Evolutionary conservation across 116 monocot genomes (phyloP).

Genomic region (Phalaenopsis hybrid): DNA sequence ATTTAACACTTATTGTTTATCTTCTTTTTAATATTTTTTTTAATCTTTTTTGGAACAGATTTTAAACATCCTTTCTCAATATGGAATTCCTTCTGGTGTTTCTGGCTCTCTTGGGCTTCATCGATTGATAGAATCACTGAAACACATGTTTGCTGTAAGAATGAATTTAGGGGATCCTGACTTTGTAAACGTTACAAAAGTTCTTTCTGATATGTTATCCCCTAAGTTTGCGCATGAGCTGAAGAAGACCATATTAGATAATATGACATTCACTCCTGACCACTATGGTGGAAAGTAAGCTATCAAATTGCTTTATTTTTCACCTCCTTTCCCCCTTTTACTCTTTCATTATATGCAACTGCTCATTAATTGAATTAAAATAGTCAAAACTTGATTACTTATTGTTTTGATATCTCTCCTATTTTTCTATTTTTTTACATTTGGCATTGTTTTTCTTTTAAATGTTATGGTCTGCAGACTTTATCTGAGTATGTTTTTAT

Average conservation of each 20-base stretch:
- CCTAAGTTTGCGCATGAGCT: slow-evolving; percentile 62
- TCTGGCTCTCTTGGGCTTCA: slow-evolving; percentile 82
- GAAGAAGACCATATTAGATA: slow-evolving; percentile 75
- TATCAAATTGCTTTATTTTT: not conserved
- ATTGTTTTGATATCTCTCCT: no score
- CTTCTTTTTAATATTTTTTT: no score
- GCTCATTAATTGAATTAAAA: not conserved
- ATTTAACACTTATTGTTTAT: not conserved
- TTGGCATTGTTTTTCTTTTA: no score
- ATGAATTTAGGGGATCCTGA: slow-evolving; percentile 91
- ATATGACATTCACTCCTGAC: slow-evolving; percentile 59
- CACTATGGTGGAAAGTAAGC: slow-evolving; percentile 84
- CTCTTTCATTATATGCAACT: not conserved
- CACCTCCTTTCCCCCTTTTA: not conserved
- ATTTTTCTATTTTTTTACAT: no score
- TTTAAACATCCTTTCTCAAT: slow-evolving; percentile 84
- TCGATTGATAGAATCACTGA: slow-evolving; percentile 82
- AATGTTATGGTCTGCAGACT: no score
- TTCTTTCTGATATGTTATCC: slow-evolving; percentile 81
- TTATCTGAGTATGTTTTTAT: no score
- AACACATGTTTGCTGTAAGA: slow-evolving; percentile 79
- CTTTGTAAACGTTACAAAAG: slow-evolving; percentile 60
- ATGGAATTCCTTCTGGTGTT: slow-evolving; percentile 80
- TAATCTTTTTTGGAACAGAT: slow-evolving; percentile 36
- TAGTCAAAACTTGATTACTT: not conserved